Evolutionary conservation across 139 green algal species (phyloP), one percentile per base, ranked within the genome.

Genomic region (Parachlorella kessleri): DNA sequence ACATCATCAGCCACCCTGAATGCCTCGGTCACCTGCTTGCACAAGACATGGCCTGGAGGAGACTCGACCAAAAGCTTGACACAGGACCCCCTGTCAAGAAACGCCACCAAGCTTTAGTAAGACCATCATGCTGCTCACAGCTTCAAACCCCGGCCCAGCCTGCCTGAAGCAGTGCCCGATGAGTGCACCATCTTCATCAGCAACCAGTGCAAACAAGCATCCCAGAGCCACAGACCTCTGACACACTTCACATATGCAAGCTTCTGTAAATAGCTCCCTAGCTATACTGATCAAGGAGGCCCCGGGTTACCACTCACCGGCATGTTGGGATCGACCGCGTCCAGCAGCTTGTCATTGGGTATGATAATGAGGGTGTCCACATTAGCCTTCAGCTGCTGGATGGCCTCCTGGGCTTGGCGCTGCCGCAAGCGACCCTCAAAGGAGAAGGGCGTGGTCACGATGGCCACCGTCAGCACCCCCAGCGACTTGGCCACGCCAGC

Each of bases 361-460:
- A 98, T 96, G 64, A 97, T 90, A 66, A 98, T 96, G 14, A 98
- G 84, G 14, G 92, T 92, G 83, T 96, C 93, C 63, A 97, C 93
- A 69, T 90, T 88, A 28, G 83, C 78, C 8, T 88, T 75, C 67
- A 98, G 89, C 4, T 82, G 85, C 75, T 96, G 90, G 66, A 98
- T 94, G 67, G 91, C 92, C 28, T 92, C 88, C 9, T 88, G 53
- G 2, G 92, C 94, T 85, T 93, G 84, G 3, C 81, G 74, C 5
- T 72, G 67, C 28, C 89, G 65, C 42, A 91, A 70, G 5, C 92
- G 86, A 2, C 96, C 96, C 83, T 99, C 96, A 75, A 99, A 99
- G 48, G 88, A 90, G 90, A 99, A 99, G 3, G 96, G 96, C 74
- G 94, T 94, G 7, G 94, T 98, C 24, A 98, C 95, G n/a, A 98